Conservation (phyloP, 306 rosid species). For the Sophora flavescens region DNA sequence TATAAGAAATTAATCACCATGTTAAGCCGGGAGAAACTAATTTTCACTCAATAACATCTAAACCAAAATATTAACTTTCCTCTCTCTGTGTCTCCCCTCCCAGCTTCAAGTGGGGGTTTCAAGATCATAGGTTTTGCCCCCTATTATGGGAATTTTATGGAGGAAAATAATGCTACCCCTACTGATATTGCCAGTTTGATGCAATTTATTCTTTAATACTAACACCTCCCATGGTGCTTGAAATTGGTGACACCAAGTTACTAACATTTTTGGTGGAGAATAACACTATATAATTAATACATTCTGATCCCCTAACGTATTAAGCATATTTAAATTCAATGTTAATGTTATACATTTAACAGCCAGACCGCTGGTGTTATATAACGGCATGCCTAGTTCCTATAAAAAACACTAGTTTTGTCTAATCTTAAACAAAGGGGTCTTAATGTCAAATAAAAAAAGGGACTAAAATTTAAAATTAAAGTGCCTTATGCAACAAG, state of each 20-base stretch:
- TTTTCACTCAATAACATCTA: neutral
- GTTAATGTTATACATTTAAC: neutral
- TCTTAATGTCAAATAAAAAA: neutral
- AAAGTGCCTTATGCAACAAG: conserved; percentile 6
- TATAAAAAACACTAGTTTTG: neutral
- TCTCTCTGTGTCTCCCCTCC: neutral
- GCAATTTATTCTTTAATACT: neutral
- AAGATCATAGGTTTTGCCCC: neutral
- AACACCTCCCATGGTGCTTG: neutral
- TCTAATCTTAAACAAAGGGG: neutral
- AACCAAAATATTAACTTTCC: neutral
- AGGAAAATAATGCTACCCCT: neutral
- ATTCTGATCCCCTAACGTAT: neutral
- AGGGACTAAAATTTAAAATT: neutral
- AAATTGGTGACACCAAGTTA: neutral
- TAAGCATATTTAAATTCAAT: neutral
- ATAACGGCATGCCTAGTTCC: neutral
- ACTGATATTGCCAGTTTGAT: neutral
- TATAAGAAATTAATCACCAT: conserved; percentile 15
- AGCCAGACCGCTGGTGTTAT: neutral
- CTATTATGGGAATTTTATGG: neutral
- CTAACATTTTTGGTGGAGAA: neutral
- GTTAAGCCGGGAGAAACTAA: neutral
- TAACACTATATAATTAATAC: neutral
- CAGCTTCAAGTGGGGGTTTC: neutral